Percentiles rank a stretch among this genome's conserved stretches.
Conservation (phyloP, 495 filamentous ascomycete genomes). For the Penicillium manginii region DNA sequence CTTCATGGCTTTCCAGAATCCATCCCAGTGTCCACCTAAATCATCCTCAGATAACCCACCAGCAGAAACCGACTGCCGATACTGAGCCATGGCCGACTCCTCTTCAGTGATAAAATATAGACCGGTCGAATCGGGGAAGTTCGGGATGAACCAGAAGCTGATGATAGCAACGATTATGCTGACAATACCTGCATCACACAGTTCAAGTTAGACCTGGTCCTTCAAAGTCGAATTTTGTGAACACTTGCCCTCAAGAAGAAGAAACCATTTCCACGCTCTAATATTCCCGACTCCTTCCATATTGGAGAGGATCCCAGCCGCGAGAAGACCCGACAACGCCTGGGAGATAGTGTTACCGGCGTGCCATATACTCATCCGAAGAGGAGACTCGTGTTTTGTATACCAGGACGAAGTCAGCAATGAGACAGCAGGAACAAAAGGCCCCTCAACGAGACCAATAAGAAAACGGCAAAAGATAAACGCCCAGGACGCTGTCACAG, state of each 20-base stretch:
- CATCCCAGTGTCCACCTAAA: not conserved
- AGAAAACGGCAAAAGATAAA: constrained; percentile 2
- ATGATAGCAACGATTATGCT: not conserved
- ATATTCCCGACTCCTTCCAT: not conserved
- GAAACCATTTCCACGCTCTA: constrained; percentile 2
- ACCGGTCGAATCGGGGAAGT: not conserved
- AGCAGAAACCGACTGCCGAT: not conserved
- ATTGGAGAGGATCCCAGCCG: not conserved
- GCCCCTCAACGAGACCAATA: constrained; percentile 1
- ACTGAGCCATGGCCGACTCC: not conserved
- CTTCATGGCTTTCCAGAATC: constrained; percentile 1
- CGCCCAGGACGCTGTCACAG: not conserved
- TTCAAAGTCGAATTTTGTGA: not conserved
- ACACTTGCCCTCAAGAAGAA: not conserved
- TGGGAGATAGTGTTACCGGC: not conserved
- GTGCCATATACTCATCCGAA: constrained; percentile 2
- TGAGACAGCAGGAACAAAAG: not conserved
- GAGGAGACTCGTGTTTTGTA: not conserved
- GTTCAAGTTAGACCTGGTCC: not conserved
- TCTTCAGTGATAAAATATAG: not conserved
- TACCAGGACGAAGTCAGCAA: constrained; percentile 1
- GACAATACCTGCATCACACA: not conserved
- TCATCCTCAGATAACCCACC: constrained; percentile 2
- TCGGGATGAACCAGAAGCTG: not conserved
- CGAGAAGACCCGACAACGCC: not conserved